Evolutionary conservation across 208 protist genomes (phyloP).

Genomic region (Naegleria fowleri): DNA sequence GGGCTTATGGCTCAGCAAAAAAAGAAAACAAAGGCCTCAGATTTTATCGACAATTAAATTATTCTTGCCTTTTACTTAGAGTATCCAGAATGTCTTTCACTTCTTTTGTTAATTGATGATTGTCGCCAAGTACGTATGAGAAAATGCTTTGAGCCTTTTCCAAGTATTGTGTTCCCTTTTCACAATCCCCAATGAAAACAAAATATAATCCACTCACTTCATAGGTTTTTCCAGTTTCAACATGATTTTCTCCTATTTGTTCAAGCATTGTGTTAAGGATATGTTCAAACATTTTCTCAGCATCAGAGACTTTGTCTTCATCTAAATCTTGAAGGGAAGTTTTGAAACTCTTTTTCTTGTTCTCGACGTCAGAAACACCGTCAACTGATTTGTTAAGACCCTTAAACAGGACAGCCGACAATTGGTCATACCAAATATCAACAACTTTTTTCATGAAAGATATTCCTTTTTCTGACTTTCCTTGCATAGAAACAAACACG

Average conservation of each 20-base stretch:
- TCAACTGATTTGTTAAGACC: background rate
- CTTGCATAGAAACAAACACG: constrained; percentile 1
- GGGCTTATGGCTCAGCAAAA: background rate
- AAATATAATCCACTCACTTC: background rate
- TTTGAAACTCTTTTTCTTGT: background rate
- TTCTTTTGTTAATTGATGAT: background rate
- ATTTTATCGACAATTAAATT: constrained; percentile 6
- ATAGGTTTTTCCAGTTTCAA: constrained; percentile 1
- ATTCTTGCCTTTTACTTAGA: background rate
- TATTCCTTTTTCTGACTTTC: background rate
- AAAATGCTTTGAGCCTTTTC: background rate
- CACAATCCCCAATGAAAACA: background rate
- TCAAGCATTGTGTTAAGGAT: background rate
- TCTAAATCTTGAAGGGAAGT: background rate
- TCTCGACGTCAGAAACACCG: background rate
- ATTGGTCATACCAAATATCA: constrained; percentile 13
- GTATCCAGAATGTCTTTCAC: background rate
- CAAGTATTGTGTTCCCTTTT: background rate
- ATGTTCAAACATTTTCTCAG: constrained; percentile 3
- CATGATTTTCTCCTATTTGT: constrained; percentile 9
- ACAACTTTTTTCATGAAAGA: constrained; percentile 3
- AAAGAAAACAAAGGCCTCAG: background rate
- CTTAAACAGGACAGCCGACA: background rate
- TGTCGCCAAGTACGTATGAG: background rate
- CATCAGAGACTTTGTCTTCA: constrained; percentile 2